A percentile compares a stretch with the other conserved stretches of the same genome.
These are phyloP conservation scores for Salix dunnii DNA, from an alignment of 345 rosid genomes.

Conservation along the genomic window DNA sequence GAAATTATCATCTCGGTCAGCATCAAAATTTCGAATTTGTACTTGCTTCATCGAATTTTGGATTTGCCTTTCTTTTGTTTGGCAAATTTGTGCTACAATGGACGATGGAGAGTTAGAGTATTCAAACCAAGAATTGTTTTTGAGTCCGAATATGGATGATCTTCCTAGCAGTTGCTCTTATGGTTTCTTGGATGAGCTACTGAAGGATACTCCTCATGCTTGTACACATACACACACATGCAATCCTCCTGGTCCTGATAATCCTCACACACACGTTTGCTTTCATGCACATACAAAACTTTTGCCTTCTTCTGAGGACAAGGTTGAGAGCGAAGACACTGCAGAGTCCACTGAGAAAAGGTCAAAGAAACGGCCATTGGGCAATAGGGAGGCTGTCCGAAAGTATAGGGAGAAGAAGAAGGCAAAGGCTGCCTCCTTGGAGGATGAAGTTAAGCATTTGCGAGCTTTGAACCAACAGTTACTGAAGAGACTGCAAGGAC, in stretches of 20 bases:
- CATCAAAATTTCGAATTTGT: constrained; percentile 20
- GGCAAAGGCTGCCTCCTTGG: constrained; percentile 88
- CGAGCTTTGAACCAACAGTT: constrained; percentile 81
- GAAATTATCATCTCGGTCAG: constrained; percentile 14
- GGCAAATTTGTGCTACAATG: constrained; percentile 34
- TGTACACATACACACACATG: constrained; percentile 95
- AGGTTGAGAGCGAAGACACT: constrained; percentile 63
- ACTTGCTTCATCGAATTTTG: neutral
- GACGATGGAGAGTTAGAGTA: constrained; percentile 94
- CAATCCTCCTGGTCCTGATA: constrained; percentile 89
- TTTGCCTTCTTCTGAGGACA: constrained; percentile 57
- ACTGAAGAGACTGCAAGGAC: constrained; percentile 81
- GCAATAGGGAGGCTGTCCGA: constrained; percentile 87
- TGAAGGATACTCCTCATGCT: constrained; percentile 62
- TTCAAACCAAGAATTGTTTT: constrained; percentile 71
- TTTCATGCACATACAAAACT: constrained; percentile 89
- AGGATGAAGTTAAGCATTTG: constrained; percentile 72
- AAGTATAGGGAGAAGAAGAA: constrained; percentile 98
- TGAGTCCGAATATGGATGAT: constrained; percentile 50
- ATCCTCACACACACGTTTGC: constrained; percentile 84
- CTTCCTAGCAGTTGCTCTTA: constrained; percentile 65
- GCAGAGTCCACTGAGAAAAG: constrained; percentile 66
- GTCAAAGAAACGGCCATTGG: constrained; percentile 65
- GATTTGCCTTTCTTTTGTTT: neutral
- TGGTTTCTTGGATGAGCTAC: constrained; percentile 53